A percentile compares a stretch with the other conserved stretches of the same genome.
Evolutionary conservation across 140 eudicot genomes (phyloP).

Genomic region (Ambrosia hybrid): DNA sequence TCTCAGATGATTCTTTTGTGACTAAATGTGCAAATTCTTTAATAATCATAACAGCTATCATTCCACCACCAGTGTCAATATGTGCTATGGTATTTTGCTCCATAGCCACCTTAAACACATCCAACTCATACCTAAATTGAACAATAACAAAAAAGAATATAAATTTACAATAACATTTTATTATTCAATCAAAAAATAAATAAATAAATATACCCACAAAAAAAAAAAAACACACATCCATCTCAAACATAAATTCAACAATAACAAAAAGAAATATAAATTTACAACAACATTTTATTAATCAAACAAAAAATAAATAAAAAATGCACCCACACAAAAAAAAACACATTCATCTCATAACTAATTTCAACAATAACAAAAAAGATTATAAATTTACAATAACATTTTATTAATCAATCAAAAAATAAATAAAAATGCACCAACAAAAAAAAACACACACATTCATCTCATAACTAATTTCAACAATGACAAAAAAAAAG

Average conservation of each 20-base stretch:
- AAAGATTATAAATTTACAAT: neutral
- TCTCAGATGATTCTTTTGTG: conserved; percentile 23
- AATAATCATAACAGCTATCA: conserved; percentile 65
- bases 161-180: neutral
- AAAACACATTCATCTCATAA: no score
- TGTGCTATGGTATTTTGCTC: conserved; percentile 62
- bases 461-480: neutral
- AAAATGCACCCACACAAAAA: no score
- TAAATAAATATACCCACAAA: no score
- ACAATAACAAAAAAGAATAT: neutral
- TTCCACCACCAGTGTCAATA: conserved; percentile 55
- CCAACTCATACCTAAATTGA: conserved; percentile 48
- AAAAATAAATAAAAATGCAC: neutral
- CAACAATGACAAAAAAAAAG: neutral
- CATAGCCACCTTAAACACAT: conserved; percentile 65
- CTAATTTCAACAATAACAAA: neutral
- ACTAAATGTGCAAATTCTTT: conserved; percentile 45
- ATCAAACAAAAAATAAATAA: no score
- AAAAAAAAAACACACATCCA: no score
- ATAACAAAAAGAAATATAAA: neutral
- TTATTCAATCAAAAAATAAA: neutral
- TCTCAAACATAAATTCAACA: neutral
- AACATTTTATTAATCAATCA: no score
- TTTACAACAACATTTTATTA: no score
- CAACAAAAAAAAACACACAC: no score